Evolutionary conservation across 2,329 filamentous ascomycete species (phyloP), one percentile per base, ranked within the genome.

Genomic region (Aspergillus chevalieri): DNA sequence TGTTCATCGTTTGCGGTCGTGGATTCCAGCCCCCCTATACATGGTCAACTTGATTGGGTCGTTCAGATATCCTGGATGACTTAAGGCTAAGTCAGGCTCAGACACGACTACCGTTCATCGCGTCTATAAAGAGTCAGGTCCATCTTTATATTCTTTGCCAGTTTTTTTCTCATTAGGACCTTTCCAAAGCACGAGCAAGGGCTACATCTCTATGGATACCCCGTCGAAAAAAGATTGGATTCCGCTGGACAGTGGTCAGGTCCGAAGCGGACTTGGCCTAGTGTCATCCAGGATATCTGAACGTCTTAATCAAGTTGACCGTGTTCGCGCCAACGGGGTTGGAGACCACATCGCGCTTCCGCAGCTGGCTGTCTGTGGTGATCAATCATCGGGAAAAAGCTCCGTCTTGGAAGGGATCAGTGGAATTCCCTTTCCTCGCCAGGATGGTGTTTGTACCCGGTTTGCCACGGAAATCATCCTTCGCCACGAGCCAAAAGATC

Each of bases 351-450:
- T 79, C 55, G 72, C 76, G 30, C 70, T 83, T 0, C 80, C 79
- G 1, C 80, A 84, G 63, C 77, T 84, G 36, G 79, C 83, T 34
- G 81, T 84, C 17, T 81, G 81, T 28, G 81, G 81, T 39, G 80
- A 84, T 60, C 80, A 84, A 64, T 83, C 79, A 1, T 76, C 80
- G 4, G 82, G 82, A 21, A 85, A 84, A 65, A 82, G 78, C 56
- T 83, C 80, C 0, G 60, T 61, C 3, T 73, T 84, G 3, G 81
- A 84, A 60, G 81, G 80, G 12, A 71, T 85, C 44, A 82, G 78
- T 0, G 79, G 80, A 34, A 79, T 81, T 3, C 78, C 78, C 0
- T 85, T 85, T 38, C 82, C 82, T 1, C 70, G 78, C 50, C 77
- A 81, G 47, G 78, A 80, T 47, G 78, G 78, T 22, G 71, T 82